These are phyloP conservation scores for Omphalotus guepiniiformis DNA, from an alignment of 768 basidiomycete species.

Conservation along the genomic window DNA sequence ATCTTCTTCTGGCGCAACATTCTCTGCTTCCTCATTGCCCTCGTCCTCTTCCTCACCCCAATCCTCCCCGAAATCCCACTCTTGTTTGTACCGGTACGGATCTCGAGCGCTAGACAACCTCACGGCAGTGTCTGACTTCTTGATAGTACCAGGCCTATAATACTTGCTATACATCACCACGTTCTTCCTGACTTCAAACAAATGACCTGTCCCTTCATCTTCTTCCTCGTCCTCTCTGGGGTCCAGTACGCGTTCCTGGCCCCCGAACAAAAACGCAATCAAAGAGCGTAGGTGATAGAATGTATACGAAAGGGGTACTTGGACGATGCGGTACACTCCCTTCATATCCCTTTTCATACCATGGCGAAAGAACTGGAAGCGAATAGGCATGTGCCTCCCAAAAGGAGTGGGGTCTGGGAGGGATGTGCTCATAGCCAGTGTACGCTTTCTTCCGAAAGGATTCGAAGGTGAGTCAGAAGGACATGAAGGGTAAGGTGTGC, in stretches of 20 bases:
- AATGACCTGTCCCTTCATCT: constrained; percentile 38
- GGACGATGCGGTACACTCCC: constrained; percentile 59
- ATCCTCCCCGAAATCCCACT: constrained; percentile 23
- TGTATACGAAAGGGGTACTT: constrained; percentile 68
- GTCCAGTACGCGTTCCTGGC: not conserved
- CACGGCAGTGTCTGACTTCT: constrained; percentile 39
- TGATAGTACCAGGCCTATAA: constrained; percentile 52
- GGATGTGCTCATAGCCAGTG: constrained; percentile 31
- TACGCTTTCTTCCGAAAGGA: constrained; percentile 48
- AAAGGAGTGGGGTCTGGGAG: constrained; percentile 45
- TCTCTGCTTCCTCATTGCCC: constrained; percentile 35
- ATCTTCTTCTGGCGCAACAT: constrained; percentile 23
- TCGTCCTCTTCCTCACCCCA: constrained; percentile 24
- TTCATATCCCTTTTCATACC: constrained; percentile 29
- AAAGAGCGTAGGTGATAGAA: constrained; percentile 62
- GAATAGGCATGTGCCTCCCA: constrained; percentile 57
- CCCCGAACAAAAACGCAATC: constrained; percentile 56
- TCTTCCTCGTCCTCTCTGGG: constrained; percentile 16
- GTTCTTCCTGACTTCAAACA: constrained; percentile 58
- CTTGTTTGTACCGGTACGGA: constrained; percentile 42
- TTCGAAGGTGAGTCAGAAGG: constrained; percentile 70
- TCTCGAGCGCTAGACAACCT: constrained; percentile 52
- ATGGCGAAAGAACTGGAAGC: constrained; percentile 52
- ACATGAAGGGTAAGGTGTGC: constrained; percentile 40
- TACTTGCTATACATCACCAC: constrained; percentile 34